These are phyloP conservation scores for Hirschioporus abietinus DNA, from an alignment of 768 basidiomycete species.

Conservation along the genomic window DNA sequence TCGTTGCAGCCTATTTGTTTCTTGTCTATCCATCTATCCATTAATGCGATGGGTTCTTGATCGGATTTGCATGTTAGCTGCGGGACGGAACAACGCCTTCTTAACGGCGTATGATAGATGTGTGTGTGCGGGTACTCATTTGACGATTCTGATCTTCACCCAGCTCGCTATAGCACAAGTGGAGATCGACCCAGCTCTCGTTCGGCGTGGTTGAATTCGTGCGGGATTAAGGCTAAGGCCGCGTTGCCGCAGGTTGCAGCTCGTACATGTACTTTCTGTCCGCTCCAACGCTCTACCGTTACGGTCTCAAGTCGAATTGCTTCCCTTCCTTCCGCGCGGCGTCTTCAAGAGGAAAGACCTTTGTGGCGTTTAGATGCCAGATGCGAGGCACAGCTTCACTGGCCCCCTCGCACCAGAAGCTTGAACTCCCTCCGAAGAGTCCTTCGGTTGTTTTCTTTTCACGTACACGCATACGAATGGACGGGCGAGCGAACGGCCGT, in stretches of 20 bases:
- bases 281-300: not conserved
- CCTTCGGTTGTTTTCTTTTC: too few relatives aligned
- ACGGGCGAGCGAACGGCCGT: not conserved
- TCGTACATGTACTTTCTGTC: not conserved
- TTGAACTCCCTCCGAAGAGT: not conserved
- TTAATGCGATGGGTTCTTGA: not conserved
- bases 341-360: slow-evolving; percentile 28
- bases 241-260: too few relatives aligned
- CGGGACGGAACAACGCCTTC: not conserved
- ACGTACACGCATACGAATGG: too few relatives aligned
- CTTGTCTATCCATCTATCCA: not conserved
- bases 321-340: slow-evolving; percentile 42
- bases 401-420: not conserved
- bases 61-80: not conserved
- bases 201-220: not conserved
- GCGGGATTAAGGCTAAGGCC: not conserved
- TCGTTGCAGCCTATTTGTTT: not conserved
- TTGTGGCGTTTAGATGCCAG: not conserved
- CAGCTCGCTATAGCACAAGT: not conserved
- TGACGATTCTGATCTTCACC: not conserved
- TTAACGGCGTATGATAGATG: not conserved
- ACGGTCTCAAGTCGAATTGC: not conserved
- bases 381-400: not conserved
- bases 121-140: not conserved
- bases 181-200: not conserved